Base-by-base conservation (phyloP, 2,329 filamentous ascomycete species). In the Fusarium newnesense region DNA sequence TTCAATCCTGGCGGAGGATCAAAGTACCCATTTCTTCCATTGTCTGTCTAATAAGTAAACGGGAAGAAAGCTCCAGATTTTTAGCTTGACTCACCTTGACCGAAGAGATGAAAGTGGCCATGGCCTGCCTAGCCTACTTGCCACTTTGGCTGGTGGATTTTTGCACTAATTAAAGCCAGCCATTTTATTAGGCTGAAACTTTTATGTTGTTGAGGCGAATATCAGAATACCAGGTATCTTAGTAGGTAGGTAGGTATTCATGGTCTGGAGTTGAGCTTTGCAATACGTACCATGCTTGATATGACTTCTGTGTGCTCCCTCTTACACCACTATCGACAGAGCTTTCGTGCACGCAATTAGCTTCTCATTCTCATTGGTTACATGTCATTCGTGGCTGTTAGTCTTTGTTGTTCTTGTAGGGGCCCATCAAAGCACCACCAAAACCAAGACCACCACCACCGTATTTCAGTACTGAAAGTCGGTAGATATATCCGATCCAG, bases 401-500 rank as follows among this genome's bases (percentile, higher is more conserved):
- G 39, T 18, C 11, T 49, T 64, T 57, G 37, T 53, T 69, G 43
- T 56, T 46, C 24, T 12, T 15, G 7, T 28, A 49, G 13, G 43
- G 28, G 21, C n/a, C n/a, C 24, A 18, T 43, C n/a, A 24, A 43
- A 83, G 85, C 85, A 65, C 85, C 84, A 62, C 86, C 86, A 61
- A 87, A 87, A 70, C 87, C 85, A 60, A 40, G 47, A 19, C 81
- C 84, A 57, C 86, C 84, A 44, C 84, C 16, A 12, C 85, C 63
- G 84, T 85, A 46, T 46, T 46, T 28, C 24, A 62, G 88, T 90
- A 67, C 87, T 87, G 78, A 93, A 93, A 94, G 52, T 91, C 91
- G 47, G 86, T 85, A 36, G 92, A 89, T 63, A 87, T 87, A 69
- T 94, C 93, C 61, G 94, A 96, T 36, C 92, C 93, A 58, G 90